Conservation (phyloP, 2,329 filamentous ascomycete genomes). For the Aspergillus terreus region DNA sequence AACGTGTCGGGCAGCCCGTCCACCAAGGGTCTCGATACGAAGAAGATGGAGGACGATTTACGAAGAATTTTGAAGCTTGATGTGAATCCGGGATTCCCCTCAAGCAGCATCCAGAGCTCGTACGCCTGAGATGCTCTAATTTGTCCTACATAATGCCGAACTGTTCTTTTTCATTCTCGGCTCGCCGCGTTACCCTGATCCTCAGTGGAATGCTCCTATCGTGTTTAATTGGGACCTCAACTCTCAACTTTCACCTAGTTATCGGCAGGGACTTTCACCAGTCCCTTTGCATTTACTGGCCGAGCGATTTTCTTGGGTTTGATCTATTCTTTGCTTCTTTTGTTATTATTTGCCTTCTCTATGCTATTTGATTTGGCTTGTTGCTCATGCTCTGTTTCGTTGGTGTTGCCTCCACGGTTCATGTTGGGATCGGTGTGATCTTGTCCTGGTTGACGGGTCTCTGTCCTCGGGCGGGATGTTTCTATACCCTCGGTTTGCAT, state of each 20-base stretch:
- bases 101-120: conserved; percentile 32
- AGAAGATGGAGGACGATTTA: conserved; percentile 47
- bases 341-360: neutral
- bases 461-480: conserved; percentile 9
- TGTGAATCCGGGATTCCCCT: conserved; percentile 24
- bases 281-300: neutral
- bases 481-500: conserved; percentile 23
- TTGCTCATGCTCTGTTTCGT: neutral
- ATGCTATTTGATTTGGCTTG: conserved; percentile 1
- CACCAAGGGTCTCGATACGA: conserved; percentile 35
- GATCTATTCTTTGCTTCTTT: neutral
- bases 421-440: conserved; percentile 13
- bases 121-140: conserved; percentile 21
- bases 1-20: conserved; percentile 18
- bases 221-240: too few relatives aligned
- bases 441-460: conserved; percentile 13
- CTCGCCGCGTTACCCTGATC: neutral
- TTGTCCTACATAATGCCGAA: neutral
- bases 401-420: conserved; percentile 15
- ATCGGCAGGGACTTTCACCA: neutral
- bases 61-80: conserved; percentile 46
- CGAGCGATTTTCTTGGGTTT: neutral
- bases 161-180: neutral
- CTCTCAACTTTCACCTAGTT: neutral
- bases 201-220: neutral